Evolutionary conservation across 2,329 filamentous ascomycete genomes (phyloP), one percentile per base, ranked within the genome.

Genomic region (Talaromyces sp.): DNA sequence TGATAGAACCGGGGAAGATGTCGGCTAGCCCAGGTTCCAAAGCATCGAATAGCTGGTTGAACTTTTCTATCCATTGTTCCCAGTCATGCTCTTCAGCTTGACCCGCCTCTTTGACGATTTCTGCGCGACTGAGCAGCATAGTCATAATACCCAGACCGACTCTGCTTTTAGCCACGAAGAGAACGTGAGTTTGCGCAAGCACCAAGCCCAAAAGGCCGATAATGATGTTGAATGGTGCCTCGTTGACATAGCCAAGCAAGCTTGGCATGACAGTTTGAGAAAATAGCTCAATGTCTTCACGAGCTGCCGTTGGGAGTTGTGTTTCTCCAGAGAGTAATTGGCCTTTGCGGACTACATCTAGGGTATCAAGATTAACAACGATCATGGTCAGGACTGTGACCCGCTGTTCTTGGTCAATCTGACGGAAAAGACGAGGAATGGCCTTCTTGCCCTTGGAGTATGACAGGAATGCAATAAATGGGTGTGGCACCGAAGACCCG

Each of bases 361-460:
- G 83, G 67, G 90, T 87, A 73, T 98, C 95, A 33, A 99, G 86
- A 69, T 98, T 92, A 57, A 97, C 88, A 62, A 96, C 86, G 67
- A 99, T 93, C 84, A 99, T 93, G 5, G 95, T 99, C 64, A 99
- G 82, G 65, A 98, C 92, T 0, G 93, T 98, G 25, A 95, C 77
- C 56, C 93, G 91, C 77, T 98, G 93, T 72, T 97, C 90, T 64
- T 93, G 90, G 65, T 90, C 90, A 58, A 97, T 90, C 71, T 97
- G 92, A 51, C 92, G 89, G 84, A 98, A 98, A 58, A 98, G 90
- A 60, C 95, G 91, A 56, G 92, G 92, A 63, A 99, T 92, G 1
- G 91, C 91, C 80, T 95, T 96, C 80, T 97, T 98, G 71, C 95
- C 95, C 81, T 99, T 99, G 67, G 88, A 86, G 71, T 95, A 96